These are phyloP conservation scores for Coemansia sp. DNA, from an alignment of 192 early-diverging fungal genomes.

Conservation along the genomic window DNA sequence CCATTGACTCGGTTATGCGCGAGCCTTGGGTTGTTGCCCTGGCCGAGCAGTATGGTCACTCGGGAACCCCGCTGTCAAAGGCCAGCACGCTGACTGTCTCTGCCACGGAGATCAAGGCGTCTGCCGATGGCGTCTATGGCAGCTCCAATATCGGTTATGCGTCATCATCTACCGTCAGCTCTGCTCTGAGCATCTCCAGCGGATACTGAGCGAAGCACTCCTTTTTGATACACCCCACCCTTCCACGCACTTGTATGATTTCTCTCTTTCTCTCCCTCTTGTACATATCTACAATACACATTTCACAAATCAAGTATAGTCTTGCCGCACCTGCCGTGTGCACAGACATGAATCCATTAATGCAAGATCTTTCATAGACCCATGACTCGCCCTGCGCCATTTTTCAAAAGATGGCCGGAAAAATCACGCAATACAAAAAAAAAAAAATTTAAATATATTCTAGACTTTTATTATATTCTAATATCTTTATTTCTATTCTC, in stretches of 20 bases:
- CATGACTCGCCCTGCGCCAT: not conserved
- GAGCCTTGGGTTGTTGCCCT: conserved; percentile 71
- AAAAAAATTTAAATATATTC: not conserved
- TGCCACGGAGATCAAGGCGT: conserved; percentile 25
- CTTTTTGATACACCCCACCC: not conserved
- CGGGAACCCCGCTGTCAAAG: conserved; percentile 28
- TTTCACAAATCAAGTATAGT: not conserved
- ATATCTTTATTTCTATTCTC: not conserved
- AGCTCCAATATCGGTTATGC: conserved; percentile 31
- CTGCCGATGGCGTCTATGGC: conserved; percentile 47
- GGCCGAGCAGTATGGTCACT: conserved; percentile 27
- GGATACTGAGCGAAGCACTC: conserved; percentile 18
- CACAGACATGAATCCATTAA: not conserved
- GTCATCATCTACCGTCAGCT: conserved; percentile 49
- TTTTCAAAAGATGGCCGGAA: not conserved
- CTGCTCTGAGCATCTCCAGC: conserved; percentile 46
- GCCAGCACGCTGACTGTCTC: conserved; percentile 25
- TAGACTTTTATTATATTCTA: not conserved
- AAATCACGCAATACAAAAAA: no score
- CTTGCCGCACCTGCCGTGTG: not conserved
- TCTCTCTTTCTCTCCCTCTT: not conserved
- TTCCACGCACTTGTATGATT: conserved; percentile 7
- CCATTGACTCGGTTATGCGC: conserved; percentile 72
- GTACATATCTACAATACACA: not conserved
- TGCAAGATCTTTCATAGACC: not conserved